Evolutionary conservation across 192 early-diverging fungal species (phyloP).

Genomic region (Mortierella alpina): DNA sequence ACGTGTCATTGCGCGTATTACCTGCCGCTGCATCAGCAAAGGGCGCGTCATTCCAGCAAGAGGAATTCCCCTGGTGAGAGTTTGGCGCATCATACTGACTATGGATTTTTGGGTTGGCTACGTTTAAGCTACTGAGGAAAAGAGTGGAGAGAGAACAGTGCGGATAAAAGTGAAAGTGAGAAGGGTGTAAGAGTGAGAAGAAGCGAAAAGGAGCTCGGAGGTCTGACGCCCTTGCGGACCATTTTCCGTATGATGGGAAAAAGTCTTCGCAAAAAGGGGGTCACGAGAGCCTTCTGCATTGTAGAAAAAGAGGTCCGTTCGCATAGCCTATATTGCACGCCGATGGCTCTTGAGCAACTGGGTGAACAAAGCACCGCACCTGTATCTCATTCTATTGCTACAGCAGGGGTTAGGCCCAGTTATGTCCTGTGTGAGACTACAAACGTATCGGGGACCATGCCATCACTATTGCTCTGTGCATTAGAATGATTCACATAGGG

Average conservation of each 20-base stretch:
- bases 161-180: background rate
- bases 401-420: background rate
- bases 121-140: background rate
- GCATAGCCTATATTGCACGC: no score
- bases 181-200: background rate
- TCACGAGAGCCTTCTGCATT: no score
- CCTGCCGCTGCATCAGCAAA: slow-evolving; percentile 11
- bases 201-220: background rate
- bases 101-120: background rate
- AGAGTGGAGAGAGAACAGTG: background rate
- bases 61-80: slow-evolving; percentile 24
- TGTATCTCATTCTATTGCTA: background rate
- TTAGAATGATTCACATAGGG: slow-evolving; percentile 51
- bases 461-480: slow-evolving; percentile 31
- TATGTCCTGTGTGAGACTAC: slow-evolving; percentile 49
- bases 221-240: background rate
- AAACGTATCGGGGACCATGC: slow-evolving; percentile 51
- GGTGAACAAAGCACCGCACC: no score
- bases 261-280: no score
- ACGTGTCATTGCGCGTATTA: background rate
- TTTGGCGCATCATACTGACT: slow-evolving; percentile 17
- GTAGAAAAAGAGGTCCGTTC: background rate
- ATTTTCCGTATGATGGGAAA: no score
- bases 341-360: background rate
- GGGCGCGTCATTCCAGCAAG: slow-evolving; percentile 14